Evolutionary conservation across 1,284 basidiomycete species (phyloP), one percentile per base, ranked within the genome.

Genomic region (Puccinia triticina): DNA sequence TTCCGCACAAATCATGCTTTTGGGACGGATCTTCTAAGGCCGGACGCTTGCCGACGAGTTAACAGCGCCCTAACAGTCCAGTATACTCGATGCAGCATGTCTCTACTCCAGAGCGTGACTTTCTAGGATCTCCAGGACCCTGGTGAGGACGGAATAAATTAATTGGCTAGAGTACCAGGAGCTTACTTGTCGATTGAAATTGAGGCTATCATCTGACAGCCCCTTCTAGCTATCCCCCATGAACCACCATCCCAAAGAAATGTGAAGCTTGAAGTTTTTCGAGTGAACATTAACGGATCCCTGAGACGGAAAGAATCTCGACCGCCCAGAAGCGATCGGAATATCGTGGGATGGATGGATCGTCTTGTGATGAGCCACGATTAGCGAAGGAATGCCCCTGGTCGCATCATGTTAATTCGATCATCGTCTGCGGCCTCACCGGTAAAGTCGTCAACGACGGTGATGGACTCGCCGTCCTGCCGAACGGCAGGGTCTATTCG

Each of bases 391-490:
- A 80, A 48, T 80, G 78, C 46, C 78, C 78, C 43, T 80, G 78
- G 78, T 80, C 78, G 10, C 78, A 80, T 43, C 78, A 80, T 46
- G 66, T 80, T 12, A 80, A 80, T 40, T 80, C 78, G 29, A 80
- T 80, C 66, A 72, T 80, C 14, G 78, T 80, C 16, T 80, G 78
- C 57, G 69, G 78, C 12, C 53, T 72, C n/a, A 73, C 78, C 14
- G 78, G 78, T 1, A 73, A 72, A 50, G 78, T 72, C 2, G 78
- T 80, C 50, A 59, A 80, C 34, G 78, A 80, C 57, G 78, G 78
- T n/a, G 78, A 80, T 53, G 67, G 67, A 43, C 57, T 80, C 5
- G 66, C 78, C 67, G 78, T 80, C 26, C 57, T 80, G n/a, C 78
- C 78, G 26, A 80, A 80, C 23, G 78, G 78, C 23, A 37, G 78